Evolutionary conservation across 805 yeast species (phyloP).

Genomic region (Yamadazyma sp.): DNA sequence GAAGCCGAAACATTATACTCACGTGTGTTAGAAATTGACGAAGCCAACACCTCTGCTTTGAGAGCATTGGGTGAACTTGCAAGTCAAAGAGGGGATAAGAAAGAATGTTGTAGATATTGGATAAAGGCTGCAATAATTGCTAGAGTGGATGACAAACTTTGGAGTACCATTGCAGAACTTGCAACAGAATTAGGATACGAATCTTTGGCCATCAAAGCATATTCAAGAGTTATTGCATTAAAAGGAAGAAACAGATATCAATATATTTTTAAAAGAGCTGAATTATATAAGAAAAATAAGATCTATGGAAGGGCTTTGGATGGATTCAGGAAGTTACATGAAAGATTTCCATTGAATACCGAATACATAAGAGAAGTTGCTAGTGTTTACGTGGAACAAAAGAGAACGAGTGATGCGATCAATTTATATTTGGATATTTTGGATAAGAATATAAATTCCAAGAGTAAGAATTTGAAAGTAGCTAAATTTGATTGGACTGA

Average conservation of each 20-base stretch:
- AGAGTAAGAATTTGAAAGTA: slow-evolving; percentile 8
- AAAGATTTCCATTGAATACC: slow-evolving; percentile 54
- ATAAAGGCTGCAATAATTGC: slow-evolving; percentile 74
- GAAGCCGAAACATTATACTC: slow-evolving; percentile 57
- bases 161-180: slow-evolving; percentile 73
- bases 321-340: slow-evolving; percentile 60
- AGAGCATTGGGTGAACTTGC: slow-evolving; percentile 85
- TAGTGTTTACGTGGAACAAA: slow-evolving; percentile 51
- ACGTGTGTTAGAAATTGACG: slow-evolving; percentile 75
- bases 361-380: slow-evolving; percentile 57
- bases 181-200: slow-evolving; percentile 63
- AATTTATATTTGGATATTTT: slow-evolving; percentile 62
- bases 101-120: slow-evolving; percentile 80
- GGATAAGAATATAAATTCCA: slow-evolving; percentile 51
- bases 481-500: slow-evolving; percentile 84
- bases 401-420: slow-evolving; percentile 70
- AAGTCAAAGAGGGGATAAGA: slow-evolving; percentile 58
- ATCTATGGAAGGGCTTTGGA: slow-evolving; percentile 71
- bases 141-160: slow-evolving; percentile 71
- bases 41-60: slow-evolving; percentile 78
- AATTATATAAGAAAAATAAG: slow-evolving; percentile 63
- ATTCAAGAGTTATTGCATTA: slow-evolving; percentile 35
- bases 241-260: slow-evolving; percentile 28
- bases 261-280: slow-evolving; percentile 60
- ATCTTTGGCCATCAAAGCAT: slow-evolving; percentile 79